Percentiles rank a stretch among this genome's conserved stretches.
Evolutionary conservation across 495 filamentous ascomycete species (phyloP).

Genomic region (Massariosphaeria phaeospora): DNA sequence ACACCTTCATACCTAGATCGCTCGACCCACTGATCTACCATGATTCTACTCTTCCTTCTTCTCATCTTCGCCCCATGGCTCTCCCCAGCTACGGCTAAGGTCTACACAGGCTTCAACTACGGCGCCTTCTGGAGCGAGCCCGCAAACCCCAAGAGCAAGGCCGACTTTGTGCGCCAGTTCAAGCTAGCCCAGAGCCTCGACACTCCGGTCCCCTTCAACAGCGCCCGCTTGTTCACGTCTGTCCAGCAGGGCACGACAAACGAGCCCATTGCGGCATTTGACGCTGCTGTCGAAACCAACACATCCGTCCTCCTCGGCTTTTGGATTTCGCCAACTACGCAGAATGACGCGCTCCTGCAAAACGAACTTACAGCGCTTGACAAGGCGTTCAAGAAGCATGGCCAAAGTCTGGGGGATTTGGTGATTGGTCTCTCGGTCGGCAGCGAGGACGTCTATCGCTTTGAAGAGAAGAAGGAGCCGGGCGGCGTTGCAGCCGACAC

Average conservation of each 20-base stretch:
- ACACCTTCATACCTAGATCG: no score
- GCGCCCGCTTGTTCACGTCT: constrained; percentile 58
- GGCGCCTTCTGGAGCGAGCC: constrained; percentile 56
- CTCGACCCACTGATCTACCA: no score
- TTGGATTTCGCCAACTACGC: constrained; percentile 50
- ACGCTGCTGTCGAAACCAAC: constrained; percentile 49
- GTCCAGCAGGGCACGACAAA: constrained; percentile 52
- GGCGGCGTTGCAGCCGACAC: not conserved
- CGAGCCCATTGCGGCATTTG: constrained; percentile 44
- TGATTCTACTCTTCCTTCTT: not conserved
- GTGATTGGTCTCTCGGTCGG: constrained; percentile 81
- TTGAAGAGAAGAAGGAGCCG: constrained; percentile 39
- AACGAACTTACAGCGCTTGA: constrained; percentile 63
- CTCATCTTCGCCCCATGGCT: not conserved
- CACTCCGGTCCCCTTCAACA: constrained; percentile 60
- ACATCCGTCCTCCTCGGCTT: constrained; percentile 63
- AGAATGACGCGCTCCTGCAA: constrained; percentile 45
- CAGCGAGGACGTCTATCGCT: constrained; percentile 77
- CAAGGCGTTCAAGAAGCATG: constrained; percentile 55
- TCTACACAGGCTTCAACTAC: constrained; percentile 73
- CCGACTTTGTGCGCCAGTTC: constrained; percentile 63
- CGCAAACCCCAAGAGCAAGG: constrained; percentile 54
- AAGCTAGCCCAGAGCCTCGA: constrained; percentile 60
- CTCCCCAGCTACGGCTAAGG: constrained; percentile 19
- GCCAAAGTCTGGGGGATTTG: constrained; percentile 50